Base-by-base conservation (phyloP, 768 basidiomycete genomes). In the Hebeloma cylindrosporum region DNA sequence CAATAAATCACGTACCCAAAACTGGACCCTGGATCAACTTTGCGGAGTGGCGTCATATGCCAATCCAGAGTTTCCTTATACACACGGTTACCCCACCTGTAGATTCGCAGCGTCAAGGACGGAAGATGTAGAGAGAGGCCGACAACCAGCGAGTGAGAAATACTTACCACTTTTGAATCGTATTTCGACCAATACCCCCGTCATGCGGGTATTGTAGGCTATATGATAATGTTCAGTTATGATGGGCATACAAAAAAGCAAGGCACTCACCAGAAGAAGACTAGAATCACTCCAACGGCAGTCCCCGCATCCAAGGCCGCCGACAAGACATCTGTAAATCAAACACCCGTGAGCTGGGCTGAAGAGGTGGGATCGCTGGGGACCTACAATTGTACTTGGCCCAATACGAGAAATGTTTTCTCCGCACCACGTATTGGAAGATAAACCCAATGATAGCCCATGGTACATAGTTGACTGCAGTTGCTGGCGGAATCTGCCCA, bases 381-480 rank as follows among this genome's bases (percentile, higher is more conserved):
- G 3, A 59, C 70, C 52, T 49, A 85, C 85, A 87, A 52, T 87
- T 87, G 63, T 86, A 86, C 62, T 88, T 87, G 14, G 83, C 77
- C 85, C 84, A 87, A 67, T 79, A 86, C 5, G 76, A 65, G 58
- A 88, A 88, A 58, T 82, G 70, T 49, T 75, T 75, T 62, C 81
- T 68, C 50, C 86, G 73, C 27, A 85, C 71, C n/a, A 82, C 54
- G 56, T 73, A 85, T 53, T 88, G 89, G 67, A 93, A 92, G 20
- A 89, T 65, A 59, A 90, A 91, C 13, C 83, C 81, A 21, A 83
- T 71, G 40, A 81, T 67, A 60, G 83, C 78, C 85, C 85, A 92
- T 2, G 85, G 82, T 2, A 91, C 74, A 58, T 85, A 94, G 62
- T 95, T 94, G 54, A 92, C 74, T 3, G 89, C 85, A 0, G 82